phyloP scores from a whole-genome alignment of 805 yeast genomes.

The Saccharomycopsis capsularis region DNA sequence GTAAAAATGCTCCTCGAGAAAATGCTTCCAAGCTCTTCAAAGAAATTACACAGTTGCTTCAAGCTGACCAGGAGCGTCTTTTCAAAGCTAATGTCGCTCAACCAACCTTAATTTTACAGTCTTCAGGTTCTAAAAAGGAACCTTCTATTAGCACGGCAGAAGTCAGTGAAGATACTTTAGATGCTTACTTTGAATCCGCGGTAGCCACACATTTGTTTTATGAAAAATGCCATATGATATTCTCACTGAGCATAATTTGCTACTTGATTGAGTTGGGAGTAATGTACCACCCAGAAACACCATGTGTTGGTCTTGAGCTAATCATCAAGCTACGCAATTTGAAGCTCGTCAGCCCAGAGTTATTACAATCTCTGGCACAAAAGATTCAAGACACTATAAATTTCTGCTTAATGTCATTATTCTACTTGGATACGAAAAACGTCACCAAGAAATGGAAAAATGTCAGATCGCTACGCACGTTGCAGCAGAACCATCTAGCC shows the following conservation, averaged over 20 bases:
- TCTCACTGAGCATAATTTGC: not conserved
- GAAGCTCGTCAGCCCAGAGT: no score
- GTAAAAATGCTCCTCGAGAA: not conserved
- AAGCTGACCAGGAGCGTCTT: not conserved
- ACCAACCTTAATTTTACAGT: not conserved
- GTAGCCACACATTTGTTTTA: not conserved
- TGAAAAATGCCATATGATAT: not conserved
- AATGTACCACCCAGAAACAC: not conserved
- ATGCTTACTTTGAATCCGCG: no score
- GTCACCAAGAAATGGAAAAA: no score
- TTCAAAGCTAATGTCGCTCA: not conserved
- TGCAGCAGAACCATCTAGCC: no score
- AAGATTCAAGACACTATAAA: no score
- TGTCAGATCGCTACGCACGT: no score
- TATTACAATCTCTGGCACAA: no score
- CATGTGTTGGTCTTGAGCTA: not conserved
- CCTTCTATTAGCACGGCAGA: not conserved
- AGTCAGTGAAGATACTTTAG: not conserved
- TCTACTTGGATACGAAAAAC: no score
- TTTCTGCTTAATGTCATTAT: no score
- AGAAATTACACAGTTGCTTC: not conserved
- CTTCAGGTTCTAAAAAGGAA: not conserved
- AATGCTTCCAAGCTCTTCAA: not conserved
- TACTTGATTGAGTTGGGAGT: not conserved
- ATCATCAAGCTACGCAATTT: not conserved